Evolutionary conservation across 805 yeast genomes (phyloP).

Genomic region (Candida argentea): DNA sequence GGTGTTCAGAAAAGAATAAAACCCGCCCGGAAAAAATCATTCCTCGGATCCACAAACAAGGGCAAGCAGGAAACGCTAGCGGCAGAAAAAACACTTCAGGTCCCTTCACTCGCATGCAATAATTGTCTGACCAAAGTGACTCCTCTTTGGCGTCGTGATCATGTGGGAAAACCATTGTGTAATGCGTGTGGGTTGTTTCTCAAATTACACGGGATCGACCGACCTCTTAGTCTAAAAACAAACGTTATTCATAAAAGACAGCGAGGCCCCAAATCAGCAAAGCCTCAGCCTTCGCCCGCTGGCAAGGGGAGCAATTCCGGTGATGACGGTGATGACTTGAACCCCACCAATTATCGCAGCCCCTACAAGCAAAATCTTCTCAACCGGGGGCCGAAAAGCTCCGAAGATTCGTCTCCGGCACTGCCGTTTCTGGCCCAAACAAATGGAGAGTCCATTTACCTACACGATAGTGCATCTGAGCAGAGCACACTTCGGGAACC

Average conservation of each 20-base stretch:
- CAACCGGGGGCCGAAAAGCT: too few species aligned
- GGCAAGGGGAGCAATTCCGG: slow-evolving; percentile 1
- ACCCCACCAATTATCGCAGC: too few species aligned
- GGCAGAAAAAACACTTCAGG: neutral
- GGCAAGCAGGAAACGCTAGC: slow-evolving; percentile 1
- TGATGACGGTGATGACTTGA: slow-evolving; percentile 37
- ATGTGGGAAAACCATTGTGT: slow-evolving; percentile 86
- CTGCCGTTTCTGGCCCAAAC: too few species aligned
- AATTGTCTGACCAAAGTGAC: slow-evolving; percentile 90
- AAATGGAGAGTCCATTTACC: too few species aligned
- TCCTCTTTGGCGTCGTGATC: slow-evolving; percentile 90
- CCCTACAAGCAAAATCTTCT: too few species aligned
- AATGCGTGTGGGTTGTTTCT: slow-evolving; percentile 93
- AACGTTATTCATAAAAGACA: slow-evolving; percentile 91
- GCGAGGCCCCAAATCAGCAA: slow-evolving; percentile 28
- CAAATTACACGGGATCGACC: slow-evolving; percentile 88
- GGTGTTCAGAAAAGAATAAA: too few species aligned
- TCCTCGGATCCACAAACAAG: slow-evolving; percentile 5
- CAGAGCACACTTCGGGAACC: too few species aligned
- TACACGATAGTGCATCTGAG: too few species aligned
- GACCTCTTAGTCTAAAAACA: slow-evolving; percentile 85
- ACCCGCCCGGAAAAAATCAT: slow-evolving; percentile 3
- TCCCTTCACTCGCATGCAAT: slow-evolving; percentile 52
- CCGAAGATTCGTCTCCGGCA: too few species aligned
- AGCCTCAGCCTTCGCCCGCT: slow-evolving; percentile 5